These are phyloP conservation scores for Xylariaceae sp. DNA, from an alignment of 2,329 filamentous ascomycete species.

Conservation along the genomic window DNA sequence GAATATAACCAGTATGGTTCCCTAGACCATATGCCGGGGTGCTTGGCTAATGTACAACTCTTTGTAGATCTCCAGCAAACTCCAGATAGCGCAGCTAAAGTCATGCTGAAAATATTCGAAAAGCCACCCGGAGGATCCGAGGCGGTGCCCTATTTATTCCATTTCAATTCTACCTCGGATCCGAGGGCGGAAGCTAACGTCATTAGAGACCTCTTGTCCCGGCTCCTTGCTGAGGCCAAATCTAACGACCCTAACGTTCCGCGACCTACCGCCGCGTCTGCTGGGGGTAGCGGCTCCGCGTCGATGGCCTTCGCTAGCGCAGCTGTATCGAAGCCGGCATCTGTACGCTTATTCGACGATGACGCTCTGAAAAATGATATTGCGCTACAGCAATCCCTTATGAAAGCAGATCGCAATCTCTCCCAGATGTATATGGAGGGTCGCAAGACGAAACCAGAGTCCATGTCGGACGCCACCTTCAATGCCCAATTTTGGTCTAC, in stretches of 20 bases:
- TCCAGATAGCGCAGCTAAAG: slow-evolving; percentile 82
- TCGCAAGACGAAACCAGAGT: slow-evolving; percentile 78
- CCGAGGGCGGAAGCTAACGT: slow-evolving; percentile 83
- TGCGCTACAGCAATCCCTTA: slow-evolving; percentile 82
- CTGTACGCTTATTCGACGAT: slow-evolving; percentile 78
- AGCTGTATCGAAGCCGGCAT: slow-evolving; percentile 56
- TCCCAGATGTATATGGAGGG: slow-evolving; percentile 88
- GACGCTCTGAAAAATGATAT: slow-evolving; percentile 75
- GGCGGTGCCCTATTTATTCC: slow-evolving; percentile 77
- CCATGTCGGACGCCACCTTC: slow-evolving; percentile 79
- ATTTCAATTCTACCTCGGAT: slow-evolving; percentile 77
- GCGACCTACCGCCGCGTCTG: slow-evolving; percentile 46
- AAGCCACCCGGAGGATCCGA: slow-evolving; percentile 62
- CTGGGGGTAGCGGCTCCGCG: slow-evolving; percentile 56
- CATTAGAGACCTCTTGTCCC: slow-evolving; percentile 80
- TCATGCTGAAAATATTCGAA: slow-evolving; percentile 90
- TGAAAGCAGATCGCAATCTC: slow-evolving; percentile 76
- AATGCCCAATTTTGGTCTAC: slow-evolving; percentile 95
- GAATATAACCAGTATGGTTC: slow-evolving; percentile 76
- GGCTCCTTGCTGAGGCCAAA: slow-evolving; percentile 73
- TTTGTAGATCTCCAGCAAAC: slow-evolving; percentile 87
- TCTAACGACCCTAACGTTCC: slow-evolving; percentile 54
- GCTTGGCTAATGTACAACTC: slow-evolving; percentile 6
- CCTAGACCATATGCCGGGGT: slow-evolving; percentile 4
- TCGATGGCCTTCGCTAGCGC: slow-evolving; percentile 80